Evolutionary conservation across 352 stramenopile genomes (phyloP).

Genomic region (Pythium coloratum): DNA sequence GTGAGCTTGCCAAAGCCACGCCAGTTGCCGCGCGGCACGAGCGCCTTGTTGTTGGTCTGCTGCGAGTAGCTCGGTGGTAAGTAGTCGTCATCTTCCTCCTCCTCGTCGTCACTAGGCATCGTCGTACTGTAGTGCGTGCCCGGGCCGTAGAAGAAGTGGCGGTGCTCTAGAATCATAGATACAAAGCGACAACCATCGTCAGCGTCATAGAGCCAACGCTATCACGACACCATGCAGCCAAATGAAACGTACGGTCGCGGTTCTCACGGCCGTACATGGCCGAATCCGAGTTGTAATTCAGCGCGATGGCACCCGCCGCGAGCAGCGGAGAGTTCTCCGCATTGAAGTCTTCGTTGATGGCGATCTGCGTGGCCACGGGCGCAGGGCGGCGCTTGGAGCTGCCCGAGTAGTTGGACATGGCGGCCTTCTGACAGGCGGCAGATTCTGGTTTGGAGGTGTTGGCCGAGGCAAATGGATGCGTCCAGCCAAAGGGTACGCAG

Average conservation of each 20-base stretch:
- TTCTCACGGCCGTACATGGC: conserved; percentile 53
- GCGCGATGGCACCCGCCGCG: conserved; percentile 39
- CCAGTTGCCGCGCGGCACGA: conserved; percentile 64
- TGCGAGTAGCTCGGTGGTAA: conserved; percentile 18
- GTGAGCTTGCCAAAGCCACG: conserved; percentile 36
- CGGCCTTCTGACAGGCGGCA: not conserved
- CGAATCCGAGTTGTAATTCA: conserved; percentile 89
- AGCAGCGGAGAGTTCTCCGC: conserved; percentile 56
- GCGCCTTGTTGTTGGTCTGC: conserved; percentile 12
- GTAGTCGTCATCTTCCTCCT: conserved; percentile 33
- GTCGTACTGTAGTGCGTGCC: conserved; percentile 55
- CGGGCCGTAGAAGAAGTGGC: conserved; percentile 57
- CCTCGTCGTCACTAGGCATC: conserved; percentile 41
- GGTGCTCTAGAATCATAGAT: conserved; percentile 33
- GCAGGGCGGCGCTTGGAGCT: conserved; percentile 17
- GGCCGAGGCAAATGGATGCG: not conserved
- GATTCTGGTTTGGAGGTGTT: not conserved
- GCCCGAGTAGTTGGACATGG: not conserved
- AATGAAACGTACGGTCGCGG: conserved; percentile 14
- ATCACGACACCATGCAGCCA: not conserved
- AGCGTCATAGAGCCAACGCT: not conserved
- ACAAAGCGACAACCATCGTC: conserved; percentile 1
- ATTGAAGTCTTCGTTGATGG: conserved; percentile 23
- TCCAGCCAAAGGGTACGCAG: not conserved
- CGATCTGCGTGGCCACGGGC: conserved; percentile 21